Conservation (phyloP, 2,329 filamentous ascomycete genomes). For the Phaeosphaeria sp. region DNA sequence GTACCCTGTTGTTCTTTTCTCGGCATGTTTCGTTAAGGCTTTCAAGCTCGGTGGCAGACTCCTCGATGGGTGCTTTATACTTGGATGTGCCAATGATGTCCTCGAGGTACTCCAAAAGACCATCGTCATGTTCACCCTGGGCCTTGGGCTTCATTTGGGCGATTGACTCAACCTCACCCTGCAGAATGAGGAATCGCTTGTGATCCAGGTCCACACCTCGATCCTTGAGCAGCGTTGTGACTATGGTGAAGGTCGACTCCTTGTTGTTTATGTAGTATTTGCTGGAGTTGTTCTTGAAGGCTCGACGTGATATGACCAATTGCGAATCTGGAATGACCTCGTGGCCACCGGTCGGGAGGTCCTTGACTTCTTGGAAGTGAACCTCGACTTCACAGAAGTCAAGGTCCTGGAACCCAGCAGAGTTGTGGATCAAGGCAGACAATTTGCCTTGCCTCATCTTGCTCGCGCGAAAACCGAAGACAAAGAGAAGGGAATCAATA, state of each 20-base stretch:
- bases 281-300: constrained; percentile 97
- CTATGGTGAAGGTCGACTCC: constrained; percentile 88
- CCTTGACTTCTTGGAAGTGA: constrained; percentile 94
- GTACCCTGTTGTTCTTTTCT: constrained; percentile 93
- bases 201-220: constrained; percentile 95
- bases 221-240: constrained; percentile 85
- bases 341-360: constrained; percentile 76
- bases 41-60: constrained; percentile 88
- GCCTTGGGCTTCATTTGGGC: constrained; percentile 99
- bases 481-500: constrained; percentile 95
- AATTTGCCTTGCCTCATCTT: constrained; percentile 99
- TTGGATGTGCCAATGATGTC: constrained; percentile 99
- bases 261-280: constrained; percentile 96
- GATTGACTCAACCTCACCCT: constrained; percentile 98
- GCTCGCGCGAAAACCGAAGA: constrained; percentile 98
- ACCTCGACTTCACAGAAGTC: constrained; percentile 95
- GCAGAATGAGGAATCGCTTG: constrained; percentile 95
- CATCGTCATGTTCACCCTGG: constrained; percentile 92
- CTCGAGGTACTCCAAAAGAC: constrained; percentile 93
- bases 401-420: constrained; percentile 81
- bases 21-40: constrained; percentile 91
- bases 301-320: constrained; percentile 85
- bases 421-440: constrained; percentile 97
- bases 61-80: constrained; percentile 96
- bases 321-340: constrained; percentile 83